phyloP scores from a whole-genome alignment of 768 basidiomycete genomes.

The Boletus subcaerulescens region DNA sequence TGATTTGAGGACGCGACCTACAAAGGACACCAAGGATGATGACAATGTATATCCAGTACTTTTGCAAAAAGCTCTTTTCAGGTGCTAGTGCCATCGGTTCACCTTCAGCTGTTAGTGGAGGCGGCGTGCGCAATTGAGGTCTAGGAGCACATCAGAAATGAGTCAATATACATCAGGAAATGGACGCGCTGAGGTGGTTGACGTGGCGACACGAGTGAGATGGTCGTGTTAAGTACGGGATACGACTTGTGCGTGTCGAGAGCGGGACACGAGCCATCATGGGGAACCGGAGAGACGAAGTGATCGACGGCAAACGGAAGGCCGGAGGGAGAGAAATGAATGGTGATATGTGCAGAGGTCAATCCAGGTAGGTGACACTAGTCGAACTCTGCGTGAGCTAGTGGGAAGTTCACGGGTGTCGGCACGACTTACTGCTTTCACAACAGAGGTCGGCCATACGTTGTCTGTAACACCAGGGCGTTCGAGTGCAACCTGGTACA shows the following conservation, averaged over 20 bases:
- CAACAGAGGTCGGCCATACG: slow-evolving; percentile 31
- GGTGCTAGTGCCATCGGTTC: slow-evolving; percentile 54
- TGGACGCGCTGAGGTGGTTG: slow-evolving; percentile 56
- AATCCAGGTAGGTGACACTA: slow-evolving; percentile 67
- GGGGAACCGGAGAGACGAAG: slow-evolving; percentile 65
- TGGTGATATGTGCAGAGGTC: slow-evolving; percentile 52
- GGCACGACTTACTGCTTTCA: slow-evolving; percentile 50
- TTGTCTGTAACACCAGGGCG: slow-evolving; percentile 41
- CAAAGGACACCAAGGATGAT: slow-evolving; percentile 55
- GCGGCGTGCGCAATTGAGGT: slow-evolving; percentile 65
- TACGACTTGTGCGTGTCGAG: slow-evolving; percentile 21
- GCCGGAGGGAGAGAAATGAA: slow-evolving; percentile 49
- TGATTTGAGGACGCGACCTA: slow-evolving; percentile 35
- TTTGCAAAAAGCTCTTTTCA: slow-evolving; percentile 81
- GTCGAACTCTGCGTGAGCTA: slow-evolving; percentile 10
- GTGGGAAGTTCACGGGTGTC: slow-evolving; percentile 36
- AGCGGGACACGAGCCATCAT: slow-evolving; percentile 59
- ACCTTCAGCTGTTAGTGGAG: slow-evolving; percentile 64
- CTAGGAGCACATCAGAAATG: slow-evolving; percentile 35
- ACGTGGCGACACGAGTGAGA: slow-evolving; percentile 45
- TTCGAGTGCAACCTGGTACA: slow-evolving; percentile 73
- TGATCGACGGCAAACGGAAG: slow-evolving; percentile 69
- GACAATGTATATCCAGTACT: slow-evolving; percentile 86
- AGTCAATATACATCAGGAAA: not conserved
- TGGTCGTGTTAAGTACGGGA: slow-evolving; percentile 48